Evolutionary conservation across 306 rosid genomes (phyloP).

Genomic region (Myrica gale): DNA sequence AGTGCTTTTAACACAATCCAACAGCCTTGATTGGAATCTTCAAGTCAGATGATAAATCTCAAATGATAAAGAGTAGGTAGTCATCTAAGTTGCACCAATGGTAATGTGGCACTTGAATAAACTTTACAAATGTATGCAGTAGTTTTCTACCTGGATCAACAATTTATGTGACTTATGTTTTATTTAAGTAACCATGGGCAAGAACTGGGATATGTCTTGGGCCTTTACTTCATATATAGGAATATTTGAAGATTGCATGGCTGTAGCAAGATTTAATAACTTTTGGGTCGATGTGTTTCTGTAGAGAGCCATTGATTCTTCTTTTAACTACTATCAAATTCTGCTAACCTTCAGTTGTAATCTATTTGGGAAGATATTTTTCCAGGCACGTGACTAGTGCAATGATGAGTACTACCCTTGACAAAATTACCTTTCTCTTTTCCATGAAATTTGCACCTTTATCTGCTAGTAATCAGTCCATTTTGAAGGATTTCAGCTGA

Average conservation of each 20-base stretch:
- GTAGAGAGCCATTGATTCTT: not conserved
- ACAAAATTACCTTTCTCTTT: no score
- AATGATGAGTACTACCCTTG: no score
- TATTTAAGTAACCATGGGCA: slow-evolving; percentile 8
- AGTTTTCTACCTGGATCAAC: not conserved
- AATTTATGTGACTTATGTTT: slow-evolving; percentile 17
- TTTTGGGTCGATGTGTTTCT: not conserved
- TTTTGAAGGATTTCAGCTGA: no score
- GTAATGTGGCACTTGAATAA: no score
- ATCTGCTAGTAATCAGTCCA: no score
- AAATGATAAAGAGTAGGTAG: no score
- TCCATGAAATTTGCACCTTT: no score
- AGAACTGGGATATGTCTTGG: slow-evolving; percentile 20
- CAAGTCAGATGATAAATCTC: no score
- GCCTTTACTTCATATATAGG: slow-evolving; percentile 8
- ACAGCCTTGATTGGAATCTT: not conserved
- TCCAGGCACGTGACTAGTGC: no score
- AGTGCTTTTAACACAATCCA: not conserved
- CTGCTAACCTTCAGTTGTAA: not conserved
- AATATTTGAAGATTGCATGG: not conserved
- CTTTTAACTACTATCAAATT: not conserved
- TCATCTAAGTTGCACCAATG: no score
- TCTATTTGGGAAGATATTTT: not conserved
- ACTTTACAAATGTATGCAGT: no score
- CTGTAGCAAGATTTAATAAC: not conserved